Evolutionary conservation across 805 yeast species (phyloP).

Genomic region (Candida argentea): DNA sequence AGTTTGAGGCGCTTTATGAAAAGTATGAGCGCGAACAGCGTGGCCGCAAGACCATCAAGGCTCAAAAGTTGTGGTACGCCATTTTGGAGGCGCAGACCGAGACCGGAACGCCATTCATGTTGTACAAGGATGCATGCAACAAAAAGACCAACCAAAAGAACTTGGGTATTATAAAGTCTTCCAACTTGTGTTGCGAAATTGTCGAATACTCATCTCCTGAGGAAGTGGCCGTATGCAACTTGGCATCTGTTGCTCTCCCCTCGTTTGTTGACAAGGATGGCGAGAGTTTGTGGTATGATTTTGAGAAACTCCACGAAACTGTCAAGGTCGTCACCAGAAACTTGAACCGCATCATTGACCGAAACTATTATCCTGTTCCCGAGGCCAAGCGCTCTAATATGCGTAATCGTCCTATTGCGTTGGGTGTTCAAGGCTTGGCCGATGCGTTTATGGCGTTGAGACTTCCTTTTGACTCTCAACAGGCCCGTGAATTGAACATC

Average conservation of each 20-base stretch:
- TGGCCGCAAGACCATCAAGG: slow-evolving; percentile 41
- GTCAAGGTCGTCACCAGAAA: slow-evolving; percentile 46
- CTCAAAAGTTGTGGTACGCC: slow-evolving; percentile 53
- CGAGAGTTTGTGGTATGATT: slow-evolving; percentile 37
- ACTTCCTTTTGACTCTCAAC: slow-evolving; percentile 48
- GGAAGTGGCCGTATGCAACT: slow-evolving; percentile 53
- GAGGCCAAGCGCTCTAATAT: slow-evolving; percentile 44
- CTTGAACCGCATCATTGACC: slow-evolving; percentile 47
- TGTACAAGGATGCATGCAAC: slow-evolving; percentile 55
- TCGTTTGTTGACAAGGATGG: slow-evolving; percentile 38
- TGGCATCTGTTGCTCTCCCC: slow-evolving; percentile 51
- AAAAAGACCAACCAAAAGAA: slow-evolving; percentile 50
- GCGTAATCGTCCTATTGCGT: slow-evolving; percentile 52
- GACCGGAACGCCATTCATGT: slow-evolving; percentile 58
- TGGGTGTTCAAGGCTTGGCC: slow-evolving; percentile 57
- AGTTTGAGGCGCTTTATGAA: slow-evolving; percentile 42
- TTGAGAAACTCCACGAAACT: slow-evolving; percentile 44
- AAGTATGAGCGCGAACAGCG: slow-evolving; percentile 42
- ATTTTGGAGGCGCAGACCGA: slow-evolving; percentile 55
- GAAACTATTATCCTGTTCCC: slow-evolving; percentile 46
- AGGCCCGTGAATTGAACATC: slow-evolving; percentile 45
- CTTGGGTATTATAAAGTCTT: slow-evolving; percentile 49
- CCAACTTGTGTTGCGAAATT: slow-evolving; percentile 54
- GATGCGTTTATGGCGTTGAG: slow-evolving; percentile 48
- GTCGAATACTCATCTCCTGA: slow-evolving; percentile 51